Evolutionary conservation across 768 basidiomycete species (phyloP).

Genomic region (Megacollybia marginata): DNA sequence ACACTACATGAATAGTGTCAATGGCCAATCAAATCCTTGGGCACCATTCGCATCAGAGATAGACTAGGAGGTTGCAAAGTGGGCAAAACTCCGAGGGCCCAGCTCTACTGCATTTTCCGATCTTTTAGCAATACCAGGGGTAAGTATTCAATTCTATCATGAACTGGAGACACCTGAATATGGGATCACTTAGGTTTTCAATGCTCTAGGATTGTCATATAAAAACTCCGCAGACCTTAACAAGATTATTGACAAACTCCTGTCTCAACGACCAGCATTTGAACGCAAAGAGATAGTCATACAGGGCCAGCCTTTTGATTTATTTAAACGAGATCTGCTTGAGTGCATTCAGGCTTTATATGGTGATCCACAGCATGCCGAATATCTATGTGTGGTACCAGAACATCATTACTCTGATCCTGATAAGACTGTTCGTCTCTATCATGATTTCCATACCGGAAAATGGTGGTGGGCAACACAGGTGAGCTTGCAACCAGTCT

Average conservation of each 20-base stretch:
- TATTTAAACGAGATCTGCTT: too few relatives aligned
- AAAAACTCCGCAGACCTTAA: constrained; percentile 18
- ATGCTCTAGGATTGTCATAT: constrained; percentile 19
- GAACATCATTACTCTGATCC: too few relatives aligned
- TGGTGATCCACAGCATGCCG: too few relatives aligned
- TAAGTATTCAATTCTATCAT: constrained; percentile 12
- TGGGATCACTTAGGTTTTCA: constrained; percentile 13
- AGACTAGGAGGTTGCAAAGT: constrained; percentile 23
- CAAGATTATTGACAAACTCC: constrained; percentile 20
- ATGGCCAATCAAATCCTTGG: constrained; percentile 5
- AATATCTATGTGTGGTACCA: constrained; percentile 22
- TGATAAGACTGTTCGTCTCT: constrained; percentile 18
- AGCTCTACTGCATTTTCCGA: constrained; percentile 27
- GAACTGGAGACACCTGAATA: neutral
- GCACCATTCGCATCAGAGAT: constrained; percentile 18
- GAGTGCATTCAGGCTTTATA: too few relatives aligned
- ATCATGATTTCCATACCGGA: constrained; percentile 38
- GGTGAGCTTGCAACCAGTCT: constrained; percentile 19
- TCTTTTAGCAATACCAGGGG: constrained; percentile 29
- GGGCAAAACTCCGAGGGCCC: constrained; percentile 22
- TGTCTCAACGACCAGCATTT: constrained; percentile 18
- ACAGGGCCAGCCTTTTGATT: constrained; percentile 19
- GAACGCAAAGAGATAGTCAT: constrained; percentile 16
- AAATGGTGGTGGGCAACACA: constrained; percentile 48
- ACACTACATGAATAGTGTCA: neutral